Evolutionary conservation across 495 filamentous ascomycete genomes (phyloP).

Genomic region (Annulohypoxylon moriforme): DNA sequence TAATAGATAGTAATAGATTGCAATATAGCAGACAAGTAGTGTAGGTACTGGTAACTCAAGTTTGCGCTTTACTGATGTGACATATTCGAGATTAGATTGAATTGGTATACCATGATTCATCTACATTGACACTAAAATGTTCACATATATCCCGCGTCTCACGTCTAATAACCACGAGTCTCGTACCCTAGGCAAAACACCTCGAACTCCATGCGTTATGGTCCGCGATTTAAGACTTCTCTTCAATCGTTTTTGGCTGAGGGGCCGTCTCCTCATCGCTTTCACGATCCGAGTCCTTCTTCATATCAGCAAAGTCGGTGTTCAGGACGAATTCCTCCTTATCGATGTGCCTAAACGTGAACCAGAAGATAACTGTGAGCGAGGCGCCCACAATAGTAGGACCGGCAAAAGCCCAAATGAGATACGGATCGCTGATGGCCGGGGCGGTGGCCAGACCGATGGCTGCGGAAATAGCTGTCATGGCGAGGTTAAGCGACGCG

Average conservation of each 20-base stretch:
- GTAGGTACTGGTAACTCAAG: too few species aligned
- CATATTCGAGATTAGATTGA: neutral
- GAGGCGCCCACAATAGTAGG: conserved; percentile 58
- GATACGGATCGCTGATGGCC: conserved; percentile 68
- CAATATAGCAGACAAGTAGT: too few species aligned
- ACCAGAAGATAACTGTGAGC: conserved; percentile 59
- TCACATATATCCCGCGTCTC: neutral
- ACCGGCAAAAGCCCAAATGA: conserved; percentile 65
- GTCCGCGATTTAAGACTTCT: conserved; percentile 35
- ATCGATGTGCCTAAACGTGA: conserved; percentile 59
- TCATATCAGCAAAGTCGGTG: conserved; percentile 52
- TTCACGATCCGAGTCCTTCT: conserved; percentile 53
- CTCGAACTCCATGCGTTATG: neutral
- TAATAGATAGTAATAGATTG: too few species aligned
- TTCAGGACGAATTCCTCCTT: conserved; percentile 58
- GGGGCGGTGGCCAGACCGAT: conserved; percentile 67
- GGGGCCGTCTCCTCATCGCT: conserved; percentile 53
- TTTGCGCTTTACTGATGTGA: too few species aligned
- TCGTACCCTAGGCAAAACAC: neutral
- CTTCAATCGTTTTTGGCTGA: conserved; percentile 47
- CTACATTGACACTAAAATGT: neutral
- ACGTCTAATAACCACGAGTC: neutral
- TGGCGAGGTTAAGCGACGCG: conserved; percentile 37
- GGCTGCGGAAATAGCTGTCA: conserved; percentile 61
- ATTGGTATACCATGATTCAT: neutral